Conservation (phyloP, 306 rosid genomes). For the Senna tora region DNA sequence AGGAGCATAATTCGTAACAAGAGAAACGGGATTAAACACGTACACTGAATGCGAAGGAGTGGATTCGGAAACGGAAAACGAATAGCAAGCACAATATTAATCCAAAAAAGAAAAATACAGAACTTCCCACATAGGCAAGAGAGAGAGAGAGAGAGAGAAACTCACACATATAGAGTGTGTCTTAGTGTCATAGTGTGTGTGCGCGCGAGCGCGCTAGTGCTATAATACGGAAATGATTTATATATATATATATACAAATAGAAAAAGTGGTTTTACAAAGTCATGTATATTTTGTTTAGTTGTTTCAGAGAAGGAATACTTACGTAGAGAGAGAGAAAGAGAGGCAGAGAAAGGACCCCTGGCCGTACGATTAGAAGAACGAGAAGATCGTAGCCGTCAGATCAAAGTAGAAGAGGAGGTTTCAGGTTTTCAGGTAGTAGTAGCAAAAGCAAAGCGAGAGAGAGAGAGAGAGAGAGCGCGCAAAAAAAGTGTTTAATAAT, state of each 20-base stretch:
- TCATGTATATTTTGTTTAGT: constrained; percentile 26
- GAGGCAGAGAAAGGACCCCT: constrained; percentile 61
- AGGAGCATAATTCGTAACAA: constrained; percentile 6
- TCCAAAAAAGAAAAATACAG: constrained; percentile 21
- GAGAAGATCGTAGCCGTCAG: constrained; percentile 80
- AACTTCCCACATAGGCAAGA: not conserved
- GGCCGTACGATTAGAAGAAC: constrained; percentile 69
- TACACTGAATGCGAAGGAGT: constrained; percentile 42
- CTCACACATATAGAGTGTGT: no score
- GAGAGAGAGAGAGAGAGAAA: not conserved
- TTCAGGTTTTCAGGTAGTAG: not conserved
- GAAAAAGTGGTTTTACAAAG: constrained; percentile 41
- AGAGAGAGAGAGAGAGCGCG: not conserved
- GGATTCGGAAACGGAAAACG: constrained; percentile 26
- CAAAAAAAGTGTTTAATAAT: constrained; percentile 10
- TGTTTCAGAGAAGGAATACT: constrained; percentile 40
- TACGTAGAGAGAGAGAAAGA: constrained; percentile 56
- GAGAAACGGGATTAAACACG: constrained; percentile 30
- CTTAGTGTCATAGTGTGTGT: not conserved
- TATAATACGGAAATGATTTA: constrained; percentile 38
- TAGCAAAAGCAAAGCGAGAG: constrained; percentile 10
- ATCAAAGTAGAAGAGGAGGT: constrained; percentile 49
- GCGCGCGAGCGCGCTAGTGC: constrained; percentile 11
- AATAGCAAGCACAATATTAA: no score
- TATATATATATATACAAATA: not conserved